Base-by-base conservation (phyloP, 192 early-diverging fungal species). In the Dissophora ornata region DNA sequence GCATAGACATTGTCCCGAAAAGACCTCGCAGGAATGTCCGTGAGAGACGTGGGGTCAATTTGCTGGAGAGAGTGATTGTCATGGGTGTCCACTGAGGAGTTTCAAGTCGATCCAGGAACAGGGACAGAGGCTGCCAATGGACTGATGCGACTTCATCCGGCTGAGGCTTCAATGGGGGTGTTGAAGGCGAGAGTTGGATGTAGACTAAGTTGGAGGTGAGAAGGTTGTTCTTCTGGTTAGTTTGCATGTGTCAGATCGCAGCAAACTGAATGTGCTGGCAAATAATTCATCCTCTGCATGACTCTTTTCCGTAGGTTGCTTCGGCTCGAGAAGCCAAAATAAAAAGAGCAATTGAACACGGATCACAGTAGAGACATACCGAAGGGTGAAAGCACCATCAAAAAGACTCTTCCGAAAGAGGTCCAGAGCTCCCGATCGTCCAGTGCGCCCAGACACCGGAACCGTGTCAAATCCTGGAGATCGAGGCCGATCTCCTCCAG, bases 351-450 rank as follows among this genome's bases (percentile, higher is more conserved):
- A 13, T 36, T 25, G n/a, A 25, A 19, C 51, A 51, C 18, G 50
- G 63, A n/a, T 26, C 4, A 40, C 13, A 9, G 7, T 13, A 7
- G 25, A 2, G 0, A 26, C 49, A 47, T 78, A 81, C 81, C 79
- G 67, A 80, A 83, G 18, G 80, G 81, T 21, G 77, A 83, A 16
- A 81, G 70, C 5, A 79, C 67, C 80, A 83, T 81, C 28, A 82
- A 41, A 49, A 82, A 81, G 46, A 73, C 69, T 30, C 71, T 50
- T 45, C 71, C 79, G 57, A 84, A 84, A 6, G 80, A 80, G 16
- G 82, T 78, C 47, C 79, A 80, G 19, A 84, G 73, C 51, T 84
- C 78, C 42, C 79, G 62, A 69, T 84, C 81, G 51, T 84, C 80
- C 64, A 81, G 32, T 4, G 67, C 71, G 22, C 82, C 79, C 18